Conservation (phyloP, 2,329 filamentous ascomycete species). For the Phaeosphaeriaceae sp. region DNA sequence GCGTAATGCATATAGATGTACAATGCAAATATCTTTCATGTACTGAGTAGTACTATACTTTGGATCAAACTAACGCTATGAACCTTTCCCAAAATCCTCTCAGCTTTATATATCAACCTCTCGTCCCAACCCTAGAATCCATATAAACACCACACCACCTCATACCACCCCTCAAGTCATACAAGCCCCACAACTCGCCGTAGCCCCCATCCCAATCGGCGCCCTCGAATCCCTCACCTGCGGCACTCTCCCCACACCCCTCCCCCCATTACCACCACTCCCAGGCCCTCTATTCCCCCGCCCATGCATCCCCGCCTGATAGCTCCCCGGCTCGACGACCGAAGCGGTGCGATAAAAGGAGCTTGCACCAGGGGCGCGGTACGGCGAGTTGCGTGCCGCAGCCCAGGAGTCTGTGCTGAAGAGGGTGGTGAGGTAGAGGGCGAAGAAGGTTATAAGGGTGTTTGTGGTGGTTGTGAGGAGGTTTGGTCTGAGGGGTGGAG, state of each 20-base stretch:
- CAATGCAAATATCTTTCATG: conserved; percentile 10
- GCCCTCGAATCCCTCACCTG: conserved; percentile 33
- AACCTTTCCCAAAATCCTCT: no score
- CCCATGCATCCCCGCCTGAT: conserved; percentile 42
- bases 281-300: conserved; percentile 28
- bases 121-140: neutral
- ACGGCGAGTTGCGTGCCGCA: conserved; percentile 42
- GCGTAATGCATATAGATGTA: conserved; percentile 44
- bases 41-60: conserved; percentile 35
- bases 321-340: conserved; percentile 29
- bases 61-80: no score
- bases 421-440: conserved; percentile 49
- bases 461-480: conserved; percentile 10
- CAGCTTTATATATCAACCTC: no score
- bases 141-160: no score
- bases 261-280: conserved; percentile 11
- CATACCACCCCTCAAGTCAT: conserved; percentile 29
- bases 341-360: conserved; percentile 32
- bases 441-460: conserved; percentile 42
- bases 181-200: conserved; percentile 40
- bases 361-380: conserved; percentile 31
- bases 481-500: conserved; percentile 1
- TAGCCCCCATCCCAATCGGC: conserved; percentile 34
- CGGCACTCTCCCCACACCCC: conserved; percentile 28
- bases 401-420: conserved; percentile 47